A percentile compares a stretch with the other conserved stretches of the same genome.
These are phyloP conservation scores for Globisporangium ultimum DNA, from an alignment of 352 stramenopile species.

Conservation along the genomic window DNA sequence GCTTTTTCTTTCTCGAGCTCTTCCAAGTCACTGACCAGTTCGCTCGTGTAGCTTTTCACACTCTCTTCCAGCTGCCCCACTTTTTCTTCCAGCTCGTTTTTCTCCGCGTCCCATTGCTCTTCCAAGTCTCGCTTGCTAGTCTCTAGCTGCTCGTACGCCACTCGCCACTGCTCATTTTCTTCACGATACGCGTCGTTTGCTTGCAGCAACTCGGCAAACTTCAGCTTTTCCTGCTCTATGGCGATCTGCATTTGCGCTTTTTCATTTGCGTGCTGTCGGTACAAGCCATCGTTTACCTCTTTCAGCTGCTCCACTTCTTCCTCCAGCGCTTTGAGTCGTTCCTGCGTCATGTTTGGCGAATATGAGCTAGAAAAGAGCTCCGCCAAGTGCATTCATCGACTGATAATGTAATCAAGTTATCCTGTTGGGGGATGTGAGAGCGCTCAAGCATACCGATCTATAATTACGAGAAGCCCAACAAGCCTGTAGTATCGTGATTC, in stretches of 20 bases:
- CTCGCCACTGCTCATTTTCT: conserved; percentile 57
- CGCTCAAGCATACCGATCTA: neutral
- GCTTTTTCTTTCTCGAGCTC: conserved; percentile 50
- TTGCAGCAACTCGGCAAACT: conserved; percentile 36
- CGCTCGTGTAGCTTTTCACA: conserved; percentile 40
- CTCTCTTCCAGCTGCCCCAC: conserved; percentile 45
- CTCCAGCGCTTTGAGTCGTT: conserved; percentile 34
- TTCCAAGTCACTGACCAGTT: conserved; percentile 44
- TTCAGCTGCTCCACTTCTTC: conserved; percentile 52
- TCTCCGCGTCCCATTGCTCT: conserved; percentile 40
- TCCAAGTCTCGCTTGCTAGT: conserved; percentile 41
- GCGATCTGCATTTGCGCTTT: conserved; percentile 76
- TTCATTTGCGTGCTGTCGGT: conserved; percentile 64
- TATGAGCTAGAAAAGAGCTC: neutral
- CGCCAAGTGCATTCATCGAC: neutral
- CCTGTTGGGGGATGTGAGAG: neutral
- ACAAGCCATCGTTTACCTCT: conserved; percentile 54
- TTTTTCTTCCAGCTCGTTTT: conserved; percentile 49
- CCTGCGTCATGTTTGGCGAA: conserved; percentile 20
- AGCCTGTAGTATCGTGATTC: neutral
- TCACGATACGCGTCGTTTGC: conserved; percentile 41
- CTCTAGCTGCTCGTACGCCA: conserved; percentile 59
- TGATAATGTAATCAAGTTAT: neutral
- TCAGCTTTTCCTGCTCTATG: conserved; percentile 61
- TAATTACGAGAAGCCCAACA: neutral